Evolutionary conservation across 768 basidiomycete genomes (phyloP), one percentile per base, ranked within the genome.

Genomic region (Lactarius indigo): DNA sequence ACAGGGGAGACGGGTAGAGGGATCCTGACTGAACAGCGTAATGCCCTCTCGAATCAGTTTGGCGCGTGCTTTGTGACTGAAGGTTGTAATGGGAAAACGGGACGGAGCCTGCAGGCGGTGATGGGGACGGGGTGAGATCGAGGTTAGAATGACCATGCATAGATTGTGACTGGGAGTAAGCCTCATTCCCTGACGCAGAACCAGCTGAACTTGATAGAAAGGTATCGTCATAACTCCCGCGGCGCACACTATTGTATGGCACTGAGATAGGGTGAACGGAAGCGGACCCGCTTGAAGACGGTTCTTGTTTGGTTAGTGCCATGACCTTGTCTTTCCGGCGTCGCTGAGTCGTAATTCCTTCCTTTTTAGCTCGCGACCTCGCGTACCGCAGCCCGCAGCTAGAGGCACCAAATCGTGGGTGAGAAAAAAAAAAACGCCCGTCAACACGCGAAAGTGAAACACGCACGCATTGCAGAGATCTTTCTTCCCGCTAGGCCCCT

Each of bases 401-500:
- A 68, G 42, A 70, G 42, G 47, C 42, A 61, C 50, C 73, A 68
- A 63, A 71, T 70, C 69, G 65, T 64, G 59, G 68, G 70, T 68
- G 35, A 58, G 57, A 28, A 28, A 50, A 62, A 60, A 60, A 62
- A 66, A 58, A 64, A 71, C 57, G 54, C 56, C 55, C 59, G 68
- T 47, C 65, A 35, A 63, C 26, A 69, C 63, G 69, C 30, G 64
- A 62, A 70, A 70, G 55, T 68, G 63, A 70, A 74, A 71, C 69
- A 84, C 90, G 81, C 78, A 94, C 89, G 93, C 93, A 79, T 95
- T 95, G 76, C 93, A 95, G 31, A 95, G 81, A 75, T 95, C 92
- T 78, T 95, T 95, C 76, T 90, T 90, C 31, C 93, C 93, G 72
- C 85, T 92, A 61, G 92, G 91, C 23, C 93, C 93, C 76, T 95